These are phyloP conservation scores for Bromus sterilis DNA, from an alignment of 176 grass and related monocot species.

Conservation along the genomic window DNA sequence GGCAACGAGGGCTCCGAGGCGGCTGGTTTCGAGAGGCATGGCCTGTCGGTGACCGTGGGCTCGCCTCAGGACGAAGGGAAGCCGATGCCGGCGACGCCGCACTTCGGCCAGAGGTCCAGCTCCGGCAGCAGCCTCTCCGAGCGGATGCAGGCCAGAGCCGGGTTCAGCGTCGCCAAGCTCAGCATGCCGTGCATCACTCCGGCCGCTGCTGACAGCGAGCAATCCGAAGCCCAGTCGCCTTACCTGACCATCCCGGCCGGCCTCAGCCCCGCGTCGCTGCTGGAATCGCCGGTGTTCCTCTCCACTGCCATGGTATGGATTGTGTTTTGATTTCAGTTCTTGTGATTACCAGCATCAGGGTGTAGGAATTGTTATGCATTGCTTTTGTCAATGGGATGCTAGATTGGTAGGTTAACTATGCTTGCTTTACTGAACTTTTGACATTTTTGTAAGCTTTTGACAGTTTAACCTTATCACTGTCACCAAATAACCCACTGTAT, in stretches of 20 bases:
- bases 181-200: slow-evolving; percentile 11
- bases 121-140: slow-evolving; percentile 34
- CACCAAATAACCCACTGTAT: not conserved
- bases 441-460: not conserved
- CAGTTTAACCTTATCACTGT: not conserved
- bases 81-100: slow-evolving; percentile 7
- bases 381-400: not conserved
- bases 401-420: slow-evolving; percentile 5
- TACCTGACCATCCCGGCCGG: slow-evolving; percentile 69
- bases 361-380: not conserved
- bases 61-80: slow-evolving; percentile 6
- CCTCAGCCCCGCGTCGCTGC: slow-evolving; percentile 54
- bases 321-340: not conserved
- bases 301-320: slow-evolving; percentile 61
- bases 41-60: not conserved
- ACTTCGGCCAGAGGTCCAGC: slow-evolving; percentile 28
- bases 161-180: slow-evolving; percentile 40
- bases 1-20: not conserved
- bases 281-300: slow-evolving; percentile 71
- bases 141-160: slow-evolving; percentile 48
- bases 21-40: slow-evolving; percentile 16
- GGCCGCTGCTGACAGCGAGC: not conserved
- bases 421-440: slow-evolving; percentile 29
- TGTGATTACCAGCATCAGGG: not conserved
- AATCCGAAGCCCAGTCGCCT: slow-evolving; percentile 42